Base-by-base conservation (phyloP, 768 basidiomycete species). In the Serendipita sp. region DNA sequence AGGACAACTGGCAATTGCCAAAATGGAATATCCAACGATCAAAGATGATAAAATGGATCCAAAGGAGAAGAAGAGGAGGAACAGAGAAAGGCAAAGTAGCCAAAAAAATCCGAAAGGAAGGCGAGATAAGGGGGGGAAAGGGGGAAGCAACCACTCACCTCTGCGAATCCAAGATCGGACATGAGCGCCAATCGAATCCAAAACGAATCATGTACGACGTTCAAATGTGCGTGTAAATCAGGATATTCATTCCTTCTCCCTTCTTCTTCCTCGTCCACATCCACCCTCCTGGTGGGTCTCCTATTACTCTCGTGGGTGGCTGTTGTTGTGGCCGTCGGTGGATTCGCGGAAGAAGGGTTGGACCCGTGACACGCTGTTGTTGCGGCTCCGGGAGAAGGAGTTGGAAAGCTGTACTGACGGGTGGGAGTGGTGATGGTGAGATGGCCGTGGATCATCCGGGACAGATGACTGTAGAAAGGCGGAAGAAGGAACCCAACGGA, bases 111-210 rank as follows among this genome's bases (percentile, higher is more conserved):
- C 23, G 23, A 23, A 23, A 23, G 13, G 38, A 41, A 13, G 13
- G 38, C 5, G 38, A 41, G 38, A 41, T 23, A 41, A 41, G 38
- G 38, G 7, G 13, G 13, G 38, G 38, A 41, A 41, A 7, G 38
- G 38, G 13, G 38, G 13, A 41, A 51, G 8, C 48, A 51, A n/a
- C 11, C 3, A 60, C 56, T 8, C 56, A 60, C 56, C 72, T 89
- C 88, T 3, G 84, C 78, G 68, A 89, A 88, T 2, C 86, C 88
- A 48, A 89, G 74, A 70, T 88, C 86, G 28, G 83, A 78, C 77
- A 83, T 82, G 5, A 70, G 66, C 30, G 73, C 70, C 15, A 75
- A 66, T 28, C 74, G 66, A 18, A 75, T 64, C 73, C 73, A 75
- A 58, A 75, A 75, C 4, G 35, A 56, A 18, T 65, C 64, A 28